Conservation (phyloP, 257 asterid species). For the Solanum ossicruentum region DNA sequence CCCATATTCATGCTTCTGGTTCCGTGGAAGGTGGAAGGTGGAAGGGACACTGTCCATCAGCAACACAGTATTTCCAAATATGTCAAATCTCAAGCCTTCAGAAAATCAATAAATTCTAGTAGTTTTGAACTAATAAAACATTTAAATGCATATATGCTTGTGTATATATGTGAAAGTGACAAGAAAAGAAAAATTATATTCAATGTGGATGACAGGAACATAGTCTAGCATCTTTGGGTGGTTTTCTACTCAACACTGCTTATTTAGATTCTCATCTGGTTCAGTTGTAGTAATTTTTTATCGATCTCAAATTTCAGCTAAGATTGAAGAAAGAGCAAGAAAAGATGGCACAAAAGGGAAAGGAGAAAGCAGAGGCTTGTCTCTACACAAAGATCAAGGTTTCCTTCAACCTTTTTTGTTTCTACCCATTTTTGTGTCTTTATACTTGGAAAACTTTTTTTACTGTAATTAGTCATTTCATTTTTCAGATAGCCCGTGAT, state of each 20-base stretch:
- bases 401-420: neutral
- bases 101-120: neutral
- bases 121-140: constrained; percentile 43
- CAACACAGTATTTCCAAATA: neutral
- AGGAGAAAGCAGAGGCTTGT: constrained; percentile 65
- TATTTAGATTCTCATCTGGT: neutral
- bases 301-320: constrained; percentile 21
- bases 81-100: neutral
- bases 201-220: constrained; percentile 59
- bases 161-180: constrained; percentile 59
- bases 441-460: neutral
- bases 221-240: constrained; percentile 66
- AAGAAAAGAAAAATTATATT: constrained; percentile 47
- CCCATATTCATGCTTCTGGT: too few species aligned
- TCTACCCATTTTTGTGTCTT: neutral
- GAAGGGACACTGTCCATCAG: neutral
- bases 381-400: constrained; percentile 73
- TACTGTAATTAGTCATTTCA: neutral
- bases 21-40: too few species aligned
- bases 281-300: neutral
- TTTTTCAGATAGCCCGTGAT: constrained; percentile 67
- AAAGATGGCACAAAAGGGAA: constrained; percentile 54
- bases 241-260: neutral
- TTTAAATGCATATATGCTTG: constrained; percentile 73
- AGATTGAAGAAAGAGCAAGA: constrained; percentile 60